Base-by-base conservation (phyloP, 441 rosid genomes). In the Mallotus repandus region DNA sequence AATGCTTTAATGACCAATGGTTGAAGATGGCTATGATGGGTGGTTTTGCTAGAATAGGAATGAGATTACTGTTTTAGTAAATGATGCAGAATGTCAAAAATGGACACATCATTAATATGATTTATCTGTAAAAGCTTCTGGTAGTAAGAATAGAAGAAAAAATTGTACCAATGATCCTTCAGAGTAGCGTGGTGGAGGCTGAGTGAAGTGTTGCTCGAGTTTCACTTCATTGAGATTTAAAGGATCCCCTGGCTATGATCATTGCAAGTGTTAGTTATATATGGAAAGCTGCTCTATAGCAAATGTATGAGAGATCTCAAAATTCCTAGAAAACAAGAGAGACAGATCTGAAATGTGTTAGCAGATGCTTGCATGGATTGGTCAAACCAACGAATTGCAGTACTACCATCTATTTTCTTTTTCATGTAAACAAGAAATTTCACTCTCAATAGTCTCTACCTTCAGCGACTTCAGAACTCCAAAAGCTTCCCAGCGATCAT, bases 141-240 rank as follows among this genome's bases (percentile, higher is more conserved):
- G 4, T 7, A 22, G 43, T 12, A 43, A 32, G 13, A 52, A 35
- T 41, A 43, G 64, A 63, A 55, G 16, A 56, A 53, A 43, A 49
- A 62, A 61, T 35, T 14, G n/a, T 89, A 96, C 99, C 95, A 96
- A 81, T 79, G 99, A 88, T 70, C 89, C 98, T 83, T 96, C 99
- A 11, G 92, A 86, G 82, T 87, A 96, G 83, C 96, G 98, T 60
- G 92, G 72, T 70, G 98, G 90, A 80, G 88, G 95, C 81, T 87
- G 91, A 38, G 98, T 96, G 81, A 83, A 74, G 82, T 96, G 97
- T 83, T 91, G 96, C 85, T 86, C 84, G 81, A 86, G 86, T 74
- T 89, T 88, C 71, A 86, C 88, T 76, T 84, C 86, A 70, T 80
- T 79, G 76, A 89, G 80, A 84, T 64, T 60, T 74, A 96, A 49